Conservation (phyloP, 2,329 filamentous ascomycete species). For the Fusarium pseudograminearum region DNA sequence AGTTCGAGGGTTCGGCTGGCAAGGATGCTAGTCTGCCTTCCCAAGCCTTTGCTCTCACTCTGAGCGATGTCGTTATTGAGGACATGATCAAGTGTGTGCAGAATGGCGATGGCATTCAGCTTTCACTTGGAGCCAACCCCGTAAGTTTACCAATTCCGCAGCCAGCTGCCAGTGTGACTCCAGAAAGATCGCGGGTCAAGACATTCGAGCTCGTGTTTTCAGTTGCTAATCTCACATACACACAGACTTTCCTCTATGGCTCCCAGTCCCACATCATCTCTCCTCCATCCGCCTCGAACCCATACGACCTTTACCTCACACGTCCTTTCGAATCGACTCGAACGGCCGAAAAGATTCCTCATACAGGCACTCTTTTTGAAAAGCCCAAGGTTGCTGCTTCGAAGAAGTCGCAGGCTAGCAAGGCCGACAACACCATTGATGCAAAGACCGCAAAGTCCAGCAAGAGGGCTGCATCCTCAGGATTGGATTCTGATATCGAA, state of each 20-base stretch:
- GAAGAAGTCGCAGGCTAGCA: conserved; percentile 45
- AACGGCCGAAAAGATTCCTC: conserved; percentile 62
- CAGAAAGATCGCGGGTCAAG: neutral
- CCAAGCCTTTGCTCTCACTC: conserved; percentile 69
- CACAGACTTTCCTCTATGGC: conserved; percentile 67
- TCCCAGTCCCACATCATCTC: conserved; percentile 62
- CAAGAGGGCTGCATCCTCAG: conserved; percentile 56
- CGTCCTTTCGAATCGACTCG: conserved; percentile 62
- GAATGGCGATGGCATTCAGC: conserved; percentile 66
- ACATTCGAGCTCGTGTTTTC: conserved; percentile 6
- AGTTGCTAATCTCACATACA: conserved; percentile 31
- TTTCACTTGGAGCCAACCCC: conserved; percentile 68
- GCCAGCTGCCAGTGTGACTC: neutral
- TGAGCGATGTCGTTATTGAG: conserved; percentile 69
- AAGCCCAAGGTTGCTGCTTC: conserved; percentile 51
- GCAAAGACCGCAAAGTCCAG: conserved; percentile 49
- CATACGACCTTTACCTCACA: conserved; percentile 69
- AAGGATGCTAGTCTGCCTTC: conserved; percentile 60
- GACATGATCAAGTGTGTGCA: conserved; percentile 71
- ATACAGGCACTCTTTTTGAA: conserved; percentile 64
- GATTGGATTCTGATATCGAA: conserved; percentile 63
- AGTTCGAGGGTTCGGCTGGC: conserved; percentile 64
- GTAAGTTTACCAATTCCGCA: conserved; percentile 59
- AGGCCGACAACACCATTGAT: conserved; percentile 50
- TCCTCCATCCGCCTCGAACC: conserved; percentile 58